phyloP scores from a whole-genome alignment of 139 green algal species.

The Medakamo hakoo region DNA sequence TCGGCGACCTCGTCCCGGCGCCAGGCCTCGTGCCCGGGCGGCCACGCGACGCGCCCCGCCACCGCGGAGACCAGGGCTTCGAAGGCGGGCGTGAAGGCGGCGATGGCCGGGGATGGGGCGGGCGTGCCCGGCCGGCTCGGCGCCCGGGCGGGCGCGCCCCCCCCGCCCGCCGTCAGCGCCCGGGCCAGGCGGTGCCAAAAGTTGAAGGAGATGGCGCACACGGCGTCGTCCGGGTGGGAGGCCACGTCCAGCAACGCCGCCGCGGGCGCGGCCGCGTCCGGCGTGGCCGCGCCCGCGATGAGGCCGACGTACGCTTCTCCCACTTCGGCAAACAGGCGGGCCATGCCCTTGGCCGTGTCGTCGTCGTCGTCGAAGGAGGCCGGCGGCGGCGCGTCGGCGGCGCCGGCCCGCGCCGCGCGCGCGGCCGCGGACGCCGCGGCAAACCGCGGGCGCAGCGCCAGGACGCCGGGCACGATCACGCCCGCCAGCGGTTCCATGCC shows the following conservation, averaged over 20 bases:
- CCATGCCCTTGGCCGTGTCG: constrained; percentile 76
- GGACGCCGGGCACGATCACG: constrained; percentile 51
- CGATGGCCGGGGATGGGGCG: constrained; percentile 3
- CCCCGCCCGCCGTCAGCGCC: constrained; percentile 20
- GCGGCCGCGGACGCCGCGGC: constrained; percentile 21
- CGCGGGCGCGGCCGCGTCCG: constrained; percentile 34
- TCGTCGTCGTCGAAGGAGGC: constrained; percentile 48
- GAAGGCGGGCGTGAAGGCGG: constrained; percentile 51
- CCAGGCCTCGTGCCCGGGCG: constrained; percentile 23
- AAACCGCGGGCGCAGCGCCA: constrained; percentile 62
- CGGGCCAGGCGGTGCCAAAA: constrained; percentile 73
- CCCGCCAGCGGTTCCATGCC: constrained; percentile 51
- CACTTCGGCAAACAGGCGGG: constrained; percentile 79
- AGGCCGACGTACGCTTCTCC: constrained; percentile 71
- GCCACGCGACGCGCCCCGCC: constrained; percentile 29
- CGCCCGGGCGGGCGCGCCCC: constrained; percentile 5
- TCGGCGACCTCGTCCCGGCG: constrained; percentile 45
- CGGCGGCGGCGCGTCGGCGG: neutral
- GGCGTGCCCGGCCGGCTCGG: constrained; percentile 15
- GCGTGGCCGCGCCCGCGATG: constrained; percentile 20
- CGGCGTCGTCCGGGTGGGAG: constrained; percentile 49
- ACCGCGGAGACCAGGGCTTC: constrained; percentile 51
- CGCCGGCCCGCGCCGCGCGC: constrained; percentile 12
- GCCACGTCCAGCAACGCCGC: constrained; percentile 78
- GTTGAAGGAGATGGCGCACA: constrained; percentile 70